Conservation (phyloP, 352 stramenopile genomes). For the Blastocystis sp. region DNA sequence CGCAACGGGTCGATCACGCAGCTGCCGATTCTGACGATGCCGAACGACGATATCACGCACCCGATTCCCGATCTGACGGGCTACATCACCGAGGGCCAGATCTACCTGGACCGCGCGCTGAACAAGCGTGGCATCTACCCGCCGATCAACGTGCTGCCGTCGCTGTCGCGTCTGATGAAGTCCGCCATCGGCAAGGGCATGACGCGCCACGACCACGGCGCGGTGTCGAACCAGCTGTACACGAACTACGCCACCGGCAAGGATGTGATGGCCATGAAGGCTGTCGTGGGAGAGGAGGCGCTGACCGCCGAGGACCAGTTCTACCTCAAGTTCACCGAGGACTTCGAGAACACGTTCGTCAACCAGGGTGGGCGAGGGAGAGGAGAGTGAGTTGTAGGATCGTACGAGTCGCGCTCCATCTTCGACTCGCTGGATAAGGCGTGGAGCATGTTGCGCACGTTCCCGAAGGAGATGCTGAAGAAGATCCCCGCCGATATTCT, state of each 20-base stretch:
- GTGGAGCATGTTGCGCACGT: slow-evolving; percentile 92
- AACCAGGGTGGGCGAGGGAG: slow-evolving; percentile 68
- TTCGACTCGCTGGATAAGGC: slow-evolving; percentile 94
- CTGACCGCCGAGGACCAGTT: slow-evolving; percentile 95
- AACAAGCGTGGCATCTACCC: slow-evolving; percentile 97
- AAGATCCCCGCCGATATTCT: slow-evolving; percentile 98
- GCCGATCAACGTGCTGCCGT: slow-evolving; percentile 96
- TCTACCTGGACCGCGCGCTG: slow-evolving; percentile 92
- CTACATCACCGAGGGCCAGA: slow-evolving; percentile 98
- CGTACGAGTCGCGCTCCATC: slow-evolving; percentile 92
- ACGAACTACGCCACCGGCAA: slow-evolving; percentile 80
- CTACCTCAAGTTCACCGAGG: slow-evolving; percentile 96
- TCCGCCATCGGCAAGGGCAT: slow-evolving; percentile 96
- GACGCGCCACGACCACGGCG: slow-evolving; percentile 91
- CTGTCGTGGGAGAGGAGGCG: slow-evolving; percentile 95
- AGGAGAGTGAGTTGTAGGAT: slow-evolving; percentile 60
- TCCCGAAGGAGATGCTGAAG: slow-evolving; percentile 95
- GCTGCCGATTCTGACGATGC: slow-evolving; percentile 96
- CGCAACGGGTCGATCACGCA: slow-evolving; percentile 97
- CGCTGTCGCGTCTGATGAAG: slow-evolving; percentile 97
- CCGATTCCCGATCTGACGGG: slow-evolving; percentile 97
- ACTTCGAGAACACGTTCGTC: slow-evolving; percentile 97
- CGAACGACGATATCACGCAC: slow-evolving; percentile 99
- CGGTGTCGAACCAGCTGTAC: slow-evolving; percentile 95
- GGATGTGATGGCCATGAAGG: slow-evolving; percentile 98